These are phyloP conservation scores for Xanthoconium purpureum DNA, from an alignment of 768 basidiomycete species.

Conservation along the genomic window DNA sequence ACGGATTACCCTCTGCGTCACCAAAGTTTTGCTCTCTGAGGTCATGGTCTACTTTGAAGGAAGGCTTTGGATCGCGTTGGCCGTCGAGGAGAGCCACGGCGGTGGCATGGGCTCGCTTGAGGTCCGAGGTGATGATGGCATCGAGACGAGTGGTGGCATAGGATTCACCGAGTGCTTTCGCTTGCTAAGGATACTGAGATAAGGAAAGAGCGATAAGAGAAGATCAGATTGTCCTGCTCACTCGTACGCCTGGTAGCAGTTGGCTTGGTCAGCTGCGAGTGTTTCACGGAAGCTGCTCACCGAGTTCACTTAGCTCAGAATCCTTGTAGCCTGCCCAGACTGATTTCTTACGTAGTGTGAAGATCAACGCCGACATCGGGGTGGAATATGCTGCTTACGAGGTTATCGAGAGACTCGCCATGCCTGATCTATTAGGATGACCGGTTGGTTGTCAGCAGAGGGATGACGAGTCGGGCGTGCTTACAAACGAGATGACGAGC, in stretches of 20 bases:
- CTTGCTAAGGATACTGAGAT: conserved; percentile 46
- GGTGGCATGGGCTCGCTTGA: conserved; percentile 62
- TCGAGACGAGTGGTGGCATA: conserved; percentile 48
- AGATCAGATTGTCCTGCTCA: conserved; percentile 22
- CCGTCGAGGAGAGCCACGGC: conserved; percentile 52
- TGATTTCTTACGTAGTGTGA: conserved; percentile 31
- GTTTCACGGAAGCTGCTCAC: conserved; percentile 35
- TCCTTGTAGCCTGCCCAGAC: conserved; percentile 79
- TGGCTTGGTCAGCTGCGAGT: conserved; percentile 3
- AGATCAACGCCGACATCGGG: neutral
- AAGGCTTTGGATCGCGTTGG: conserved; percentile 46
- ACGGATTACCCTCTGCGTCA: conserved; percentile 61
- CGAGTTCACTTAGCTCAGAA: conserved; percentile 71
- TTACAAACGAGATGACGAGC: conserved; percentile 28
- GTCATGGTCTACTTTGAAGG: conserved; percentile 45
- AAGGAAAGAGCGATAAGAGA: neutral
- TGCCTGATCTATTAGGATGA: conserved; percentile 55
- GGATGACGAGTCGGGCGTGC: neutral
- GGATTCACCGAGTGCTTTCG: conserved; percentile 55
- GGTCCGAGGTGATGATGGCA: conserved; percentile 62
- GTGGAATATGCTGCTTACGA: conserved; percentile 39
- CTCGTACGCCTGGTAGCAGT: conserved; percentile 49
- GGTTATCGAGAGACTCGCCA: conserved; percentile 74
- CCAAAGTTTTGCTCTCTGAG: conserved; percentile 73
- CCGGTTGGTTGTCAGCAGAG: no score